Base-by-base conservation (phyloP, 2,329 filamentous ascomycete species). In the Pleurostoma richardsiae region DNA sequence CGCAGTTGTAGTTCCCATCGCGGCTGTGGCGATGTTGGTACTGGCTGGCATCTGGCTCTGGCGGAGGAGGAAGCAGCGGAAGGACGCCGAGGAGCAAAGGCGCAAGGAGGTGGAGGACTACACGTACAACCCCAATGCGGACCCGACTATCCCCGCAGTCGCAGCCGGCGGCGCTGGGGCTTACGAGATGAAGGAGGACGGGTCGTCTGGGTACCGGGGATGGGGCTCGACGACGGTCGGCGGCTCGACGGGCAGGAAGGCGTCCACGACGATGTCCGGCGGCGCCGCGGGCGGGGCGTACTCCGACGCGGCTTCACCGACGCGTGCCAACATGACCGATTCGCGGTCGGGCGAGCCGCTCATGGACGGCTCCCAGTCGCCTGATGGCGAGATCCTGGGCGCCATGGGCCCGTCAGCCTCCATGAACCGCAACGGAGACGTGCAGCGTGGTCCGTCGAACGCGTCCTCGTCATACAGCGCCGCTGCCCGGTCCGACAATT, bases 21-120 rank as follows among this genome's bases (percentile, higher is more conserved):
- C 84, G 1, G 90, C 86, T 2, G 90, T 97, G 36, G 90, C 89
- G 2, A 67, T 95, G 19, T 74, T 97, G 27, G 82, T 92, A 3
- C 67, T 92, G 6, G 82, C 80, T 3, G 87, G 83, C 5, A 74
- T 96, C 29, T 90, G 88, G 65, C 82, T 92, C 60, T 99, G 90
- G 90, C 83, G 88, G 62, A 90, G 83, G 71, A 86, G 90, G 52
- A 95, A 95, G 71, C 84, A 88, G 59, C 83, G 85, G 53, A 94
- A 90, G 73, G 82, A 83, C 52, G 87, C 86, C 10, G 90, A 94
- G 61, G 94, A 96, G 63, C 83, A 91, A 58, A 82, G 94, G 43
- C 82, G 91, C 53, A 96, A 96, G 71, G 94, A 99, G 68, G 90
- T 96, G 8, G 92, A 97, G 65, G 94, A 97, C 62, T 97, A 97